phyloP scores from a whole-genome alignment of 345 rosid species.

The Pelargonium nanum region DNA sequence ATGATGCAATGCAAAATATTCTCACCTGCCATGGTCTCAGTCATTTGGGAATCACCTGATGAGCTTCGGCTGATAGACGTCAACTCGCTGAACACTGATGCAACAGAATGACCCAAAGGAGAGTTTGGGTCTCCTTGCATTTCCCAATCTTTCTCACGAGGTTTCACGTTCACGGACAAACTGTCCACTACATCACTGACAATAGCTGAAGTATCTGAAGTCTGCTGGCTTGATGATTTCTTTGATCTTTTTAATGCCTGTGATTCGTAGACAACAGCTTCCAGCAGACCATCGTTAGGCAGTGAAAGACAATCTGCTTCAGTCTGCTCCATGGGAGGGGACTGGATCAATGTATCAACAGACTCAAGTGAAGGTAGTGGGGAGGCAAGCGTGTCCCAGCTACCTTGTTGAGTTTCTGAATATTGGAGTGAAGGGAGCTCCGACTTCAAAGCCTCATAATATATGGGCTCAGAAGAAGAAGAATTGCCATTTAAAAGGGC shows the following conservation, averaged over 20 bases:
- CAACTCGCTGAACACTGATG: slow-evolving; percentile 21
- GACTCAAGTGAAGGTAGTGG: slow-evolving; percentile 30
- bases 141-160: slow-evolving; percentile 19
- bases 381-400: slow-evolving; percentile 17
- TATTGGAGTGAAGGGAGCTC: slow-evolving; percentile 5
- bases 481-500: slow-evolving; percentile 28
- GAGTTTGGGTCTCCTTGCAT: slow-evolving; percentile 26
- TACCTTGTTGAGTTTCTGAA: slow-evolving; percentile 1
- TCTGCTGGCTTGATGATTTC: slow-evolving; percentile 4
- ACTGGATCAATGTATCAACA: slow-evolving; percentile 31
- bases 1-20: background rate
- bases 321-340: slow-evolving; percentile 24
- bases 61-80: slow-evolving; percentile 25
- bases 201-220: slow-evolving; percentile 4
- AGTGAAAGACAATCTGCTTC: slow-evolving; percentile 27
- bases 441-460: background rate
- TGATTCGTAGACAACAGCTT: slow-evolving; percentile 35
- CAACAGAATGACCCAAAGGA: slow-evolving; percentile 25
- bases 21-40: slow-evolving; percentile 18
- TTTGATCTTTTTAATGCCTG: slow-evolving; percentile 11
- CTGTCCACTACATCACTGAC: slow-evolving; percentile 6
- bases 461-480: slow-evolving; percentile 40
- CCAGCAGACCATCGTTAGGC: slow-evolving; percentile 35
- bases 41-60: slow-evolving; percentile 14
- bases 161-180: background rate